These are phyloP conservation scores for Paraconiothyrium sp. DNA, from an alignment of 2,329 filamentous ascomycete genomes.

Conservation along the genomic window DNA sequence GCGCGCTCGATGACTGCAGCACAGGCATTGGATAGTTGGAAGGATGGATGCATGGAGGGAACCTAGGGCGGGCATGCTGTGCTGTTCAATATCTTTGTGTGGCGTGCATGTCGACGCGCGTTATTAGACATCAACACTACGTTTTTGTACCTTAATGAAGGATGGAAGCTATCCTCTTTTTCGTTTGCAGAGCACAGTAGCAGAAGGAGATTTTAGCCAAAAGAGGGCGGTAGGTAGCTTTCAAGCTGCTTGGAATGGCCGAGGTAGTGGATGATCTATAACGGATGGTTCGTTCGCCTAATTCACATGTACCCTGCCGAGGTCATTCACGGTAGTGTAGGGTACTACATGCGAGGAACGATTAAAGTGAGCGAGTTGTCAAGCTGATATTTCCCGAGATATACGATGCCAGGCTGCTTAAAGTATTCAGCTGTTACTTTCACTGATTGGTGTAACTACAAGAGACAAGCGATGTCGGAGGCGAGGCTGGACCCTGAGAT, in stretches of 20 bases:
- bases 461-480: conserved; percentile 11
- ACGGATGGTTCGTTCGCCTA: background rate
- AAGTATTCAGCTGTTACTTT: background rate
- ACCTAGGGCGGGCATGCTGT: conserved; percentile 10
- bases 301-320: background rate
- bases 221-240: conserved; percentile 1
- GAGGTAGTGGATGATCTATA: background rate
- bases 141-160: conserved; percentile 18
- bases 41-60: conserved; percentile 20
- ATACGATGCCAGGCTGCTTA: background rate
- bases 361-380: background rate
- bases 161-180: conserved; percentile 5
- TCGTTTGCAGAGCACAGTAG: conserved; percentile 1
- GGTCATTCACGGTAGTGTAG: background rate
- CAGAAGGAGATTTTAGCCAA: background rate
- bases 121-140: conserved; percentile 8
- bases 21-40: conserved; percentile 31
- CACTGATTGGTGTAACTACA: background rate
- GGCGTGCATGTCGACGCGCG: conserved; percentile 7
- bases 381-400: background rate
- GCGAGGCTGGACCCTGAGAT: conserved; percentile 11
- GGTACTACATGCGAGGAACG: background rate
- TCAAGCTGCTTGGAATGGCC: too few species aligned
- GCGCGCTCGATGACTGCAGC: conserved; percentile 16
- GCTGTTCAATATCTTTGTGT: conserved; percentile 9